phyloP scores from a whole-genome alignment of 202 grass and related monocot species.

The Bolboschoenoplectus hybrid region DNA sequence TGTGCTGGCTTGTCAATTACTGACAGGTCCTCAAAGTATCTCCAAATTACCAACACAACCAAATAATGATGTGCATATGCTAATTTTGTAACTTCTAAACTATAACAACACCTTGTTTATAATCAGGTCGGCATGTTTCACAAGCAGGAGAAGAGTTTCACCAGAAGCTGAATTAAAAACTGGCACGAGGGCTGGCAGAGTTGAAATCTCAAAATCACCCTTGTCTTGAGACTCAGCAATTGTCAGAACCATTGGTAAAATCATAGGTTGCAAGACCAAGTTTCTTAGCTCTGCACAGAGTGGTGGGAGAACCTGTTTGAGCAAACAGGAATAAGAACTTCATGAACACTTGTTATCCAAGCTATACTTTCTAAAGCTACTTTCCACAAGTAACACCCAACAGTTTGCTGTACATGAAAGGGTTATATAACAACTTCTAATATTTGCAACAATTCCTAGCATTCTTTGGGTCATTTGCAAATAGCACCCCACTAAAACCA shows the following conservation, averaged over 20 bases:
- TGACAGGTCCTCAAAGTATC: constrained; percentile 18
- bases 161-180: constrained; percentile 95
- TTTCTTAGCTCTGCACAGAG: constrained; percentile 96
- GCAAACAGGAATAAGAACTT: constrained; percentile 40
- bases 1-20: constrained; percentile 25
- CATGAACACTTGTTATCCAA: neutral
- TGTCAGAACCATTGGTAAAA: constrained; percentile 97
- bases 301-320: constrained; percentile 86
- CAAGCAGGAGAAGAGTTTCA: constrained; percentile 95
- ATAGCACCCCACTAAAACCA: neutral
- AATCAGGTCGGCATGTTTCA: constrained; percentile 92
- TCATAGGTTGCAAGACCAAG: constrained; percentile 98
- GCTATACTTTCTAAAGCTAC: neutral
- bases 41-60: constrained; percentile 28
- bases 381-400: neutral
- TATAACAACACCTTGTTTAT: constrained; percentile 76
- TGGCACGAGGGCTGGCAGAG: constrained; percentile 85
- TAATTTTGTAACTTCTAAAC: constrained; percentile 30
- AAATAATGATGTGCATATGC: neutral
- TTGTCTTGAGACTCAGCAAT: constrained; percentile 98
- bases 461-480: neutral
- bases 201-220: constrained; percentile 96
- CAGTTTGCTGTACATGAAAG: neutral
- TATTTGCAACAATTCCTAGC: neutral
- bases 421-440: neutral